Evolutionary conservation across 1,284 basidiomycete genomes (phyloP).

Genomic region (Ustilago lituana): DNA sequence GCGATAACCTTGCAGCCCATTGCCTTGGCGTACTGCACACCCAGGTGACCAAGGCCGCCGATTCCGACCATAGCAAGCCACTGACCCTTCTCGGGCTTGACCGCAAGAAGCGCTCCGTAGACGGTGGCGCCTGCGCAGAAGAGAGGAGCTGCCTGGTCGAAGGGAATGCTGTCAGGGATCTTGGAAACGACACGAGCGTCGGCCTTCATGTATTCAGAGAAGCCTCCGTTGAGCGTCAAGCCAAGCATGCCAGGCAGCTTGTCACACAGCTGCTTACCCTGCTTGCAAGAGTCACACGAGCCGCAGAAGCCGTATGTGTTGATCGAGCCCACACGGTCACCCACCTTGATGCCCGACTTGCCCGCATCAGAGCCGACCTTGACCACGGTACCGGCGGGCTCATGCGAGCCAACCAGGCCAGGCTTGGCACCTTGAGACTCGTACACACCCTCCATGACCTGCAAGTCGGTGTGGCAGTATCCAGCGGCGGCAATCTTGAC

Average conservation of each 20-base stretch:
- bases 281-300: conserved; percentile 59
- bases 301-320: conserved; percentile 61
- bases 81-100: conserved; percentile 59
- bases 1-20: conserved; percentile 67
- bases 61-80: conserved; percentile 69
- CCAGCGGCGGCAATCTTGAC: conserved; percentile 55
- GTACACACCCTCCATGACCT: conserved; percentile 57
- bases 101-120: conserved; percentile 67
- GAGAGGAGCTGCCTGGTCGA: conserved; percentile 67
- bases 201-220: conserved; percentile 60
- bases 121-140: conserved; percentile 69
- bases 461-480: conserved; percentile 60
- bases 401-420: conserved; percentile 58
- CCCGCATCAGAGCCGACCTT: conserved; percentile 38
- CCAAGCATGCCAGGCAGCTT: conserved; percentile 57
- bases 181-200: conserved; percentile 57
- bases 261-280: conserved; percentile 57
- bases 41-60: conserved; percentile 68
- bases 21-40: conserved; percentile 66
- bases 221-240: conserved; percentile 55
- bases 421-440: conserved; percentile 49
- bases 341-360: conserved; percentile 51
- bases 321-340: conserved; percentile 63
- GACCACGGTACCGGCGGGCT: conserved; percentile 57
- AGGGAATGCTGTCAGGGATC: conserved; percentile 60